These are phyloP conservation scores for Larix kaempferi DNA, from an alignment of 75 land plant species.

Conservation along the genomic window DNA sequence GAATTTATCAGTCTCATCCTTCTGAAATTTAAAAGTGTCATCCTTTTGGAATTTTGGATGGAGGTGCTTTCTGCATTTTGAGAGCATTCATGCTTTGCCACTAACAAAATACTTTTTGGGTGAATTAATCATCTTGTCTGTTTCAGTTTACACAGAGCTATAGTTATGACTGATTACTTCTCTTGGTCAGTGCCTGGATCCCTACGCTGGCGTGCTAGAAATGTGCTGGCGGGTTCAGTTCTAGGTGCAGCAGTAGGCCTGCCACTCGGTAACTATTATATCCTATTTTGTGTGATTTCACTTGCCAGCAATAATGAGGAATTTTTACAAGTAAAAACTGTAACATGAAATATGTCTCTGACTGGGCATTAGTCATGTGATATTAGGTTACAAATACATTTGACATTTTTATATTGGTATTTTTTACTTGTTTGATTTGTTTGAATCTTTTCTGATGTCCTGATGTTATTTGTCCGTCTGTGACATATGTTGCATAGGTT, in stretches of 20 bases:
- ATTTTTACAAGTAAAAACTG: not conserved
- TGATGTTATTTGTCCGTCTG: not conserved
- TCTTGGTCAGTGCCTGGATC: slow-evolving; percentile 71
- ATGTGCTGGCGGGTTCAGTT: slow-evolving; percentile 71
- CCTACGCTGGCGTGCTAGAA: slow-evolving; percentile 69
- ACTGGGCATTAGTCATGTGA: too few relatives aligned
- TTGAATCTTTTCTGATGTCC: not conserved
- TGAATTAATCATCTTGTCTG: not conserved
- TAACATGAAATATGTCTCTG: not conserved
- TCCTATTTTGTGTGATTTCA: not conserved
- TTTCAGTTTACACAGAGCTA: not conserved
- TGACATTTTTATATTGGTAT: not conserved
- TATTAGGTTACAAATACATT: not conserved
- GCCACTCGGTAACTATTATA: slow-evolving; percentile 67
- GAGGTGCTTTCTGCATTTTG: not conserved
- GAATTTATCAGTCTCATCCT: not conserved
- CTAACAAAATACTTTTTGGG: not conserved
- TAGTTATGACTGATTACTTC: not conserved
- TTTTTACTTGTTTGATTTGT: not conserved
- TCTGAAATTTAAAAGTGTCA: not conserved
- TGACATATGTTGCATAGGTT: slow-evolving; percentile 35
- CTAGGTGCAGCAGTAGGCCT: slow-evolving; percentile 84
- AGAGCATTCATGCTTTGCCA: not conserved
- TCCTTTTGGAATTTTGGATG: not conserved
- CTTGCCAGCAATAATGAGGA: not conserved